Base-by-base conservation (phyloP, 2,329 filamentous ascomycete species). In the Leptodontidium sp. region DNA sequence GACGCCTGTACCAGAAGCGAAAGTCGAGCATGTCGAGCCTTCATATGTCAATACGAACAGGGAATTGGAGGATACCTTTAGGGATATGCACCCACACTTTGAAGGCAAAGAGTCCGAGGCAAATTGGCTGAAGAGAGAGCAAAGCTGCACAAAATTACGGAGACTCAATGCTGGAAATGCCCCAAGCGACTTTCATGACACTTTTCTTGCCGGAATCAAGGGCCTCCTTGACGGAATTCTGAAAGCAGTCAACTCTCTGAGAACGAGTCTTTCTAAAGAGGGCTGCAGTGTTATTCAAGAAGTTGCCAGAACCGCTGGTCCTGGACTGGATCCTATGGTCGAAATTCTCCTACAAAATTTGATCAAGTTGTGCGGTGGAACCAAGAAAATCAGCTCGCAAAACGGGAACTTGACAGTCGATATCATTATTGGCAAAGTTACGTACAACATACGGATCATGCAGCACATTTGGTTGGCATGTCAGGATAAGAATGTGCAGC, bases 401-500 rank as follows among this genome's bases (percentile, higher is more conserved):
- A 90, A 92, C 72, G 95, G 93, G 64, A 94, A 97, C 77, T 79
- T 83, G 17, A 93, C 92, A 0, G 90, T 97, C n/a, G 91, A 96
- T 73, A 88, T 86, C 24, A 90, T 99, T 64, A 87, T 98, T 71
- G 87, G 89, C 71, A 90, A 91, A 74, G 91, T 91, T 38, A 91
- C 94, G 0, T 98, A 95, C 81, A 94, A 87, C 70, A 83, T 85
- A 69, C 91, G 94, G 35, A 85, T 98, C 71, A 87, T 98, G 84
- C 92, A 97, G 79, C 95, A 98, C 76, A 84, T 98, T 59, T 92
- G 90, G 83, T 82, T 84, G 65, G 94, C 95, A 29, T 91, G 88
- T 71, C 91, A 97, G 78, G 95, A 99, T 82, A 98, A 98, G 83
- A 98, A 98, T 77, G 91, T 94, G 2, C 92, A 96, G 77, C 91